Evolutionary conservation across 2,329 filamentous ascomycete genomes (phyloP), one percentile per base, ranked within the genome.

Genomic region (Phaeosphaeriaceae sp.): DNA sequence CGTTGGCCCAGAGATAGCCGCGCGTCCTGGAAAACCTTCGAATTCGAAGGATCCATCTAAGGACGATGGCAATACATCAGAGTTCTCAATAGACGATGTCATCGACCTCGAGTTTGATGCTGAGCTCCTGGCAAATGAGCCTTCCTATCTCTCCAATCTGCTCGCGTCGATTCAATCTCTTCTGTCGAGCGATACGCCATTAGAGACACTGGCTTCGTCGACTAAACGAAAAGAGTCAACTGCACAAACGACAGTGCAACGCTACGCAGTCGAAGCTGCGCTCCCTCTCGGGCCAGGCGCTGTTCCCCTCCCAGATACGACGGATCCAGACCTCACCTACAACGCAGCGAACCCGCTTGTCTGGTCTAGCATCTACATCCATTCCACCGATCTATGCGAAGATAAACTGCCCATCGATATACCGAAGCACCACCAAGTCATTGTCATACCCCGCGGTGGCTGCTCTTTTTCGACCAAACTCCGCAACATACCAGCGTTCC

Each of bases 381-480:
- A 76, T 49, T 48, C 89, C 9, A 89, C 83, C 54, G 81, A 90
- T 17, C 85, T 88, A 10, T 95, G 94, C 76, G 81, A 83, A 57
- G 80, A 81, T 57, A 76, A 83, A 58, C 77, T 92, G 53, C 76
- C 86, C 13, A 67, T 81, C 1, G 75, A 81, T 7, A 76, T 88
- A 2, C 82, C 81, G 0, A 81, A 81, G 42, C 78, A 75, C 1
- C 79, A 96, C 78, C 89, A 97, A 51, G 82, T 98, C 58, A 88
- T 99, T 58, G 86, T 97, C 50, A 83, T 98, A 68, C 88, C 86
- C 25, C 88, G 95, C 6, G 94, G 95, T 41, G 88, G 87, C 1
- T 99, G 95, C 79, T 90, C 86, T 22, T 98, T 98, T 76, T 89
- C 86, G 36, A 80, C 89, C 25, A 99, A 99, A 76, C 80, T 98